Conservation (phyloP, 768 basidiomycete genomes). For the Clavulina sp. region DNA sequence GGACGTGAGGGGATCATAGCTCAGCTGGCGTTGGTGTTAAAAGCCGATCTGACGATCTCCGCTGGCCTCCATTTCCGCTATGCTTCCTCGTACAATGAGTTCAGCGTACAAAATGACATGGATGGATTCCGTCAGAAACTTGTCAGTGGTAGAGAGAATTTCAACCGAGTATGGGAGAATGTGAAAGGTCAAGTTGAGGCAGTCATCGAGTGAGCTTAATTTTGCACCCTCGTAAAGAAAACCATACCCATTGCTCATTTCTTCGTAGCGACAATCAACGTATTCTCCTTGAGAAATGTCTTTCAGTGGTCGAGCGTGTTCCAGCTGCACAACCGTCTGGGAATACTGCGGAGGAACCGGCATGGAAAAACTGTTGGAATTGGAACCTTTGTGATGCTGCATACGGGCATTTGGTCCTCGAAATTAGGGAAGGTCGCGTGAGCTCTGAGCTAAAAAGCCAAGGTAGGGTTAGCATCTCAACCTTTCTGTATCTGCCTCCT, state of each 20-base stretch:
- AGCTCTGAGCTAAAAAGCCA: constrained; percentile 86
- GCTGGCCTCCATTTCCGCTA: constrained; percentile 98
- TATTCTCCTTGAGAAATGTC: constrained; percentile 72
- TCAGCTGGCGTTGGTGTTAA: constrained; percentile 76
- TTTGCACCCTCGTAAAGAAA: not conserved
- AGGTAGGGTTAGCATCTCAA: constrained; percentile 30
- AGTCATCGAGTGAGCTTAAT: constrained; percentile 47
- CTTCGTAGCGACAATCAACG: constrained; percentile 52
- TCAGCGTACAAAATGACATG: constrained; percentile 78
- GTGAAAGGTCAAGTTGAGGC: constrained; percentile 82
- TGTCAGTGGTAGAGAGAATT: constrained; percentile 53
- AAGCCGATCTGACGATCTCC: constrained; percentile 86
- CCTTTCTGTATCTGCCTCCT: not conserved
- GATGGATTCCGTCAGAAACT: constrained; percentile 79
- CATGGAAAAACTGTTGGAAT: constrained; percentile 99
- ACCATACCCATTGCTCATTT: not conserved
- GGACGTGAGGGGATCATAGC: constrained; percentile 86
- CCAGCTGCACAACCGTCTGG: constrained; percentile 36
- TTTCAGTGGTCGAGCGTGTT: constrained; percentile 67
- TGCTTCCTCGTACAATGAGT: constrained; percentile 90
- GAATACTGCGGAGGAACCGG: constrained; percentile 60
- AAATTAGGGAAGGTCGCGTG: constrained; percentile 81
- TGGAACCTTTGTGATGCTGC: constrained; percentile 97
- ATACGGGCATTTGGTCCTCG: constrained; percentile 73
- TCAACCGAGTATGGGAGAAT: constrained; percentile 87